Evolutionary conservation across 176 grass and related monocot species (phyloP), one percentile per base, ranked within the genome.

Genomic region (Echinochloa phyllopogon): DNA sequence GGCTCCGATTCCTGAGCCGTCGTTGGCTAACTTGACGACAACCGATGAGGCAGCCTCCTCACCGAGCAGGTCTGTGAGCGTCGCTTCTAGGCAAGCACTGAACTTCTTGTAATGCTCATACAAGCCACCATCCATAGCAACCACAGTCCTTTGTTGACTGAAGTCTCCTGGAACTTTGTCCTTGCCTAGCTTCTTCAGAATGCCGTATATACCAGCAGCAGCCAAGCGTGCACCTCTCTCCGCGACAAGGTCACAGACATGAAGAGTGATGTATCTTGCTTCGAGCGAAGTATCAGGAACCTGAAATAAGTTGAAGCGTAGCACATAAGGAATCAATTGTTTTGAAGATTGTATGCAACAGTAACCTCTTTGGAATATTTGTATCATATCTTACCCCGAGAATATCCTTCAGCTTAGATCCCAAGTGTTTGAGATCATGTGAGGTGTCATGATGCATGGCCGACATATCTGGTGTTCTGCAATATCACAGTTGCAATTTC

Each of bases 391-490:
- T 66, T 92, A 94, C 96, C 93, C 87, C 93, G 8, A 98, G 85
- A 39, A 95, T 79, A 56, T 98, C 93, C 79, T 98, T 98, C 49
- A 94, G 91, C 84, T 94, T 98, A 72, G 89, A 79, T 14, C 84
- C 93, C 58, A 98, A 77, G 65, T 95, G 65, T 56, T 67, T 91
- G 37, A 98, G 93, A 89, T 95, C 93, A 72, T 94, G 85, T 51
- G 95, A 90, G 49, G 93, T 87, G 65, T 98, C 93, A 77, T 95
- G 96, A 86, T 98, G 96, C 93, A 98, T 95, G 37, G 91, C 83
- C 60, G 96, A 98, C 96, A 98, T 89, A 87, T 90, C 75, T 3
- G 96, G 96, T 2, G 91, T 98, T 75, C 96, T 98, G 93, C 49
- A 89, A 83, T 50, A 65, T 21, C 65, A 40, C 47, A 77, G 41